Base-by-base conservation (phyloP, 2,329 filamentous ascomycete species). In the Claviceps africana region DNA sequence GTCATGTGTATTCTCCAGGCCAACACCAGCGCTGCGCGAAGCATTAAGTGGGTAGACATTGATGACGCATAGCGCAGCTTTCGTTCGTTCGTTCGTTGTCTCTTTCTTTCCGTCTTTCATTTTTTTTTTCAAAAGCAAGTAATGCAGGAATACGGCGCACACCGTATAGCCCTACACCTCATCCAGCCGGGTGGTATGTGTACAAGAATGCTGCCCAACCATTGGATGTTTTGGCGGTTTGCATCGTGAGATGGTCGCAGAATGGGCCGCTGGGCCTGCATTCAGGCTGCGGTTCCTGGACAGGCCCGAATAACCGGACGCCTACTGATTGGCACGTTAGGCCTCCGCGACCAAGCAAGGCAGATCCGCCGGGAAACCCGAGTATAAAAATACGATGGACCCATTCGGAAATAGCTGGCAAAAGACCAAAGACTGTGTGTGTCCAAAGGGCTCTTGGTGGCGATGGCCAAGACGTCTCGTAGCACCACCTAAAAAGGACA, bases 231-330 rank as follows among this genome's bases (percentile, higher is more conserved):
- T 33, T 49, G 35, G 43, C 53, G 33, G 47, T 52, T 54, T 50
- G 47, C 46, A 52, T 54, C 50, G 33, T 48, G 39, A 51, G 30
- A 54, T 15, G 53, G 50, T 43, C 33, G 53, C 53, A 52, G 48
- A 49, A 52, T 47, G 50, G 46, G 50, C 46, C 49, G 37, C 47
- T 35, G 40, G 25, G 46, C 44, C 48, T 51, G 52, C 48, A 33
- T 53, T 53, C 48, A 48, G 52, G 52, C 52, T 48, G 47, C 37
- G 51, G 51, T 53, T 53, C 51, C 52, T 53, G 52, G 44, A 35
- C 49, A 42, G 33, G 19, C 22, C 48, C 39, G 33, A 47, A 35
- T 45, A 31, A 11, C 47, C 50, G 52, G 48, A 25, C 21, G 47
- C 17, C 9, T 25, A 31, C 21, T 51, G 48, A 50, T 45, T 53